Conservation (phyloP, 2,329 filamentous ascomycete genomes). For the Dactylellina cionopaga region DNA sequence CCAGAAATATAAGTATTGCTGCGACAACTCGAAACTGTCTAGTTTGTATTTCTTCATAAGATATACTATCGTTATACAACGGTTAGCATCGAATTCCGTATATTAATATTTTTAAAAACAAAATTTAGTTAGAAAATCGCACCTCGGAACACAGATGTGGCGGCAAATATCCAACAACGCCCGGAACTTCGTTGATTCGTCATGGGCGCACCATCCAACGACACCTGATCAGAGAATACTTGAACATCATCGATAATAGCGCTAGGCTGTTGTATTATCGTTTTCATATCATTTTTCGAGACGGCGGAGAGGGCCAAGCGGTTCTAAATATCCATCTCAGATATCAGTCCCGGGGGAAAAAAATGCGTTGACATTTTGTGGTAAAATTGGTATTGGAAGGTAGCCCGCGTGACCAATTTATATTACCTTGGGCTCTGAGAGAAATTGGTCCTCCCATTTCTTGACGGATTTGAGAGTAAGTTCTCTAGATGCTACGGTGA, state of each 20-base stretch:
- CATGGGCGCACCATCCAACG: conserved; percentile 81
- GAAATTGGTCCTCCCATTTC: conserved; percentile 55
- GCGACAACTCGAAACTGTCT: conserved; percentile 82
- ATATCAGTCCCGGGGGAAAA: too few relatives aligned
- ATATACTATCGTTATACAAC: conserved; percentile 69
- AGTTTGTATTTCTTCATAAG: conserved; percentile 85
- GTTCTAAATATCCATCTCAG: conserved; percentile 43
- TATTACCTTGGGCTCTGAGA: conserved; percentile 56
- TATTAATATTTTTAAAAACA: not conserved
- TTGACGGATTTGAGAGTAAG: conserved; percentile 47
- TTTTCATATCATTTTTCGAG: conserved; percentile 55
- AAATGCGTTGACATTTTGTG: conserved; percentile 19
- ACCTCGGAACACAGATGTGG: conserved; percentile 85
- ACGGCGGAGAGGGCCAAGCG: conserved; percentile 56
- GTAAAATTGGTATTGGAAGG: not conserved
- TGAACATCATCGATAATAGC: conserved; percentile 76
- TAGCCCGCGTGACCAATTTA: too few relatives aligned
- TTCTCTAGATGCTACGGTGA: not conserved
- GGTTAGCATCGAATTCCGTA: too few relatives aligned
- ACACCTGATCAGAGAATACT: conserved; percentile 83
- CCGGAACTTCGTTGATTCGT: conserved; percentile 85
- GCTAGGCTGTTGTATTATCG: conserved; percentile 53
- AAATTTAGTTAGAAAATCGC: not conserved
- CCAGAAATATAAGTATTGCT: conserved; percentile 90
- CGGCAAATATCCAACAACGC: conserved; percentile 90